phyloP scores from a whole-genome alignment of 192 early-diverging fungal genomes.

The Pecoramyces ruminantium region DNA sequence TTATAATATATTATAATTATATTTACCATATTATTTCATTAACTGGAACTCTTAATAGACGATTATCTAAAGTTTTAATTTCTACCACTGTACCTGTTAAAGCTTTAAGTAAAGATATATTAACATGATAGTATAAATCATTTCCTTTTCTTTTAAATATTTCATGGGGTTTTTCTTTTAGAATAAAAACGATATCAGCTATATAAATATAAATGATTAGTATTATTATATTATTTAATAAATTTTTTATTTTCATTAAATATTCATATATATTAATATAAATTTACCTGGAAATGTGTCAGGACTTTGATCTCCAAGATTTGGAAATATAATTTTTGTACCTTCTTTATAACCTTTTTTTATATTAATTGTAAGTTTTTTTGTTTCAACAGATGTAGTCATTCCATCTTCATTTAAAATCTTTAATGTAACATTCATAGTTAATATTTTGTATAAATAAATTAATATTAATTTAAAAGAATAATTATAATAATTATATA shows the following conservation, averaged over 20 bases:
- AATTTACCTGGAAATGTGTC: constrained; percentile 29
- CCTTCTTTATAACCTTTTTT: constrained; percentile 24
- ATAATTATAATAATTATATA: too few species aligned
- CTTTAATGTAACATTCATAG: too few species aligned
- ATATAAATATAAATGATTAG: neutral
- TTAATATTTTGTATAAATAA: too few species aligned
- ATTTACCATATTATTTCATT: constrained; percentile 30
- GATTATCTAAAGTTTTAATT: constrained; percentile 25
- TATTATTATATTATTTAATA: neutral
- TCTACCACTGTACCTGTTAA: constrained; percentile 21
- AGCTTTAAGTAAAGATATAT: constrained; percentile 24
- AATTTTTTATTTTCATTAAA: too few species aligned
- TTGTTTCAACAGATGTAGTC: constrained; percentile 19
- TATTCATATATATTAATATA: too few species aligned
- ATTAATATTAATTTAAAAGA: too few species aligned
- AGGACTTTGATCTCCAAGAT: constrained; percentile 31
- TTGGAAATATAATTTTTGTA: constrained; percentile 27
- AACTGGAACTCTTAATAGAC: constrained; percentile 27
- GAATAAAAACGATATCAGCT: constrained; percentile 24
- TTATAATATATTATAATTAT: too few species aligned
- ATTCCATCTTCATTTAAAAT: constrained; percentile 28
- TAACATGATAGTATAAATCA: constrained; percentile 15
- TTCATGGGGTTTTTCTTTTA: constrained; percentile 22
- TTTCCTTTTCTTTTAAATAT: constrained; percentile 24
- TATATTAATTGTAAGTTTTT: constrained; percentile 28